Conservation (phyloP, 192 early-diverging fungal species). For the Diversispora epigaea region DNA sequence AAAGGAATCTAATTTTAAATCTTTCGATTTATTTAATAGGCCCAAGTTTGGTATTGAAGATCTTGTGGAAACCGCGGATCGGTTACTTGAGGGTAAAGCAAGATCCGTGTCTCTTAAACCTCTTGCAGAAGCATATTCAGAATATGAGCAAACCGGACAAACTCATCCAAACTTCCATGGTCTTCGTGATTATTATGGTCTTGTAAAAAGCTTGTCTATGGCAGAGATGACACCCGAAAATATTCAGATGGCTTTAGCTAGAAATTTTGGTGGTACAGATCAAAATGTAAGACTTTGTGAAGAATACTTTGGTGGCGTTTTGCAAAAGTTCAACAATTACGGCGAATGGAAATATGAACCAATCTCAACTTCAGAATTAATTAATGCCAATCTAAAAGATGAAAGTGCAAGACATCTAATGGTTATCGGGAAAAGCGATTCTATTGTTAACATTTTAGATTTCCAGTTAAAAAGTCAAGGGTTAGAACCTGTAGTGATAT, state of each 20-base stretch:
- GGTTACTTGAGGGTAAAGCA: neutral
- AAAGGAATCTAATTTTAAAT: neutral
- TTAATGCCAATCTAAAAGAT: neutral
- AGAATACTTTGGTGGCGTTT: slow-evolving; percentile 13
- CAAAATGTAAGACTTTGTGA: slow-evolving; percentile 5
- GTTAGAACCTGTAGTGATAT: slow-evolving; percentile 23
- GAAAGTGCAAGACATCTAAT: slow-evolving; percentile 21
- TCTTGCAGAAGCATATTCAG: slow-evolving; percentile 18
- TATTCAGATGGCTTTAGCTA: slow-evolving; percentile 6
- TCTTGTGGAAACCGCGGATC: slow-evolving; percentile 5
- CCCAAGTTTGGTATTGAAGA: slow-evolving; percentile 14
- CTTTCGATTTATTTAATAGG: neutral
- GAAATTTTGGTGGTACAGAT: slow-evolving; percentile 31
- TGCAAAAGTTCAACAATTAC: neutral
- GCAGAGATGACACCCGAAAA: neutral
- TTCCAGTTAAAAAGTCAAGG: neutral
- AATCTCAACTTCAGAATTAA: slow-evolving; percentile 16
- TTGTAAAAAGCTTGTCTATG: neutral
- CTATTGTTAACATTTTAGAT: neutral
- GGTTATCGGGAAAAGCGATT: neutral
- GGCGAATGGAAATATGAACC: neutral
- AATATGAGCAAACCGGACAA: slow-evolving; percentile 20
- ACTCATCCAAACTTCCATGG: slow-evolving; percentile 27
- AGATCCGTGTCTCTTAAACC: neutral
- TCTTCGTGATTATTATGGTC: slow-evolving; percentile 20